Conservation (phyloP, 2,329 filamentous ascomycete genomes). For the Dryadomyces quercus-mongolicae region DNA sequence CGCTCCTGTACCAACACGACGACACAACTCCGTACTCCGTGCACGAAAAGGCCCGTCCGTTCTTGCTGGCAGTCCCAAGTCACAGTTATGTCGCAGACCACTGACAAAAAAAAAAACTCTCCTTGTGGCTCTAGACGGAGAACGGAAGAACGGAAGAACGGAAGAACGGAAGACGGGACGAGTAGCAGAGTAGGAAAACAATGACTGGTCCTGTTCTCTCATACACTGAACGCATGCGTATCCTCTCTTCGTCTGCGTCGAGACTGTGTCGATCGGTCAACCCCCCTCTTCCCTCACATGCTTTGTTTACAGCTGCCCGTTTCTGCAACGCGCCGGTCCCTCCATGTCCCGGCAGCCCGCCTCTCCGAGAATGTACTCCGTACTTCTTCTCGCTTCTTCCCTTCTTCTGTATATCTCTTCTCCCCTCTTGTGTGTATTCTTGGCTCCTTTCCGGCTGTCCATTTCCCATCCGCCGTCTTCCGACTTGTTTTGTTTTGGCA, state of each 20-base stretch:
- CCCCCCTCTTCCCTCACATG: no score
- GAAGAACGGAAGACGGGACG: neutral
- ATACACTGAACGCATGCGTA: no score
- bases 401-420: neutral
- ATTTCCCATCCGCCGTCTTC: neutral
- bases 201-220: no score
- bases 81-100: constrained; percentile 10
- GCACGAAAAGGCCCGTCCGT: neutral
- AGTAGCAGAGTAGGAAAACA: neutral
- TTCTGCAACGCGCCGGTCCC: constrained; percentile 6
- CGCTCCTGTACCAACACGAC: neutral
- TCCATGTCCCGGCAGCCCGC: neutral
- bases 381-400: neutral
- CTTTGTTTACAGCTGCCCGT: no score
- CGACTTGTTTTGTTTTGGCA: neutral
- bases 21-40: neutral
- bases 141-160: neutral
- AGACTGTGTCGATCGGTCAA: no score
- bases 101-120: constrained; percentile 8
- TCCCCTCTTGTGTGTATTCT: neutral
- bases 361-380: neutral
- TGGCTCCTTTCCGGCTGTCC: neutral
- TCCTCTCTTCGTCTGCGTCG: no score
- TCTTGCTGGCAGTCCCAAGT: constrained; percentile 1
- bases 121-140: no score